These are phyloP conservation scores for Claviceps spartinae DNA, from an alignment of 2,329 filamentous ascomycete genomes.

Conservation along the genomic window DNA sequence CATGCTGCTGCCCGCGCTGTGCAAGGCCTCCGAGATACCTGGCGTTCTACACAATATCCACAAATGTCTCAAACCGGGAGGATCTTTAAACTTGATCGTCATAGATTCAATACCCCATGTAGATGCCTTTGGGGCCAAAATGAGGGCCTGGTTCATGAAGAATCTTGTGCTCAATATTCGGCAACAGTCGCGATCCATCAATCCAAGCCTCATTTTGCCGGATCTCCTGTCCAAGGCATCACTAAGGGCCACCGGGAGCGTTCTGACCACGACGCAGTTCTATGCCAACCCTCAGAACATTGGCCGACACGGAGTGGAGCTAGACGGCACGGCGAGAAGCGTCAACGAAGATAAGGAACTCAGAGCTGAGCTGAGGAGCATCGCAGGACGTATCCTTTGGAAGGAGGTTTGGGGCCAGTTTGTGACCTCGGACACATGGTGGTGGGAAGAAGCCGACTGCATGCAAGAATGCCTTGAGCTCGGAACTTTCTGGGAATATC, in stretches of 20 bases:
- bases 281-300: conserved; percentile 27
- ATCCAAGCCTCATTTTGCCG: conserved; percentile 44
- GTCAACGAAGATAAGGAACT: conserved; percentile 16
- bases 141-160: conserved; percentile 49
- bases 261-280: conserved; percentile 34
- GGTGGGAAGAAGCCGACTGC: conserved; percentile 46
- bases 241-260: conserved; percentile 34
- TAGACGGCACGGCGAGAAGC: conserved; percentile 13
- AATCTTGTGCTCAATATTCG: conserved; percentile 47
- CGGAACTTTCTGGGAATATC: conserved; percentile 46
- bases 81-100: conserved; percentile 44
- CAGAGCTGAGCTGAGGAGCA: conserved; percentile 34
- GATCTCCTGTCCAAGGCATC: conserved; percentile 43
- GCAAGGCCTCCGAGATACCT: conserved; percentile 43
- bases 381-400: conserved; percentile 45
- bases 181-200: conserved; percentile 42
- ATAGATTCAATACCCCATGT: conserved; percentile 48
- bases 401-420: conserved; percentile 44
- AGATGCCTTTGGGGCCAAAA: conserved; percentile 39
- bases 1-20: conserved; percentile 40
- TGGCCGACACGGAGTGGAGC: conserved; percentile 9
- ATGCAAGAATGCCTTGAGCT: conserved; percentile 40
- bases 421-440: conserved; percentile 38
- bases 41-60: conserved; percentile 42
- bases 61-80: conserved; percentile 39